Conservation (phyloP, 192 early-diverging fungal species). For the Chytriomyces sp. region DNA sequence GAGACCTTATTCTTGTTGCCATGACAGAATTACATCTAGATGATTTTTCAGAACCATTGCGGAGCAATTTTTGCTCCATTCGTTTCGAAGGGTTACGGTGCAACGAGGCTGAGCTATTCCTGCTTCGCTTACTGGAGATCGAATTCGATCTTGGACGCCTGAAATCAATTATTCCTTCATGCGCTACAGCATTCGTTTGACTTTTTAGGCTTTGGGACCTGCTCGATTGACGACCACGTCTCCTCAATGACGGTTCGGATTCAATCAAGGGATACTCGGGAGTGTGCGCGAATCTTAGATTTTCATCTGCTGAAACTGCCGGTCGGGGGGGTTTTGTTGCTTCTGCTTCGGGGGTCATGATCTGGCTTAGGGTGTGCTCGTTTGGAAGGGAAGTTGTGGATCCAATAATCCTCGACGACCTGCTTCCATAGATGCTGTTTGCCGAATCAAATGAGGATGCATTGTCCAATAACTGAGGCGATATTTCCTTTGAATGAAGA, state of each 20-base stretch:
- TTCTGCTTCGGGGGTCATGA: neutral
- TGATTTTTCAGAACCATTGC: neutral
- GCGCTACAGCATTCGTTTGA: no score
- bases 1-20: no score
- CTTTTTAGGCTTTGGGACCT: neutral
- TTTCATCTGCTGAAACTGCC: neutral
- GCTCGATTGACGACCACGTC: neutral
- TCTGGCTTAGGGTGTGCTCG: neutral
- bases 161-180: neutral
- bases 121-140: slow-evolving; percentile 11
- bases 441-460: no score
- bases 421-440: no score
- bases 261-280: no score
- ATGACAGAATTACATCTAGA: neutral
- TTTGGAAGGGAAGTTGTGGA: no score
- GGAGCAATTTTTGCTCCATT: neutral
- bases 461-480: no score
- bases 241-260: no score
- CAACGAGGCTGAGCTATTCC: slow-evolving; percentile 9
- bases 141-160: slow-evolving; percentile 16
- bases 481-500: no score
- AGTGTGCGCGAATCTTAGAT: no score
- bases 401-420: no score
- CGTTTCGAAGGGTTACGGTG: slow-evolving; percentile 6
- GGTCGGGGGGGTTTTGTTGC: neutral